Evolutionary conservation across 257 asterid species (phyloP).

Genomic region (Apocynum venetum): DNA sequence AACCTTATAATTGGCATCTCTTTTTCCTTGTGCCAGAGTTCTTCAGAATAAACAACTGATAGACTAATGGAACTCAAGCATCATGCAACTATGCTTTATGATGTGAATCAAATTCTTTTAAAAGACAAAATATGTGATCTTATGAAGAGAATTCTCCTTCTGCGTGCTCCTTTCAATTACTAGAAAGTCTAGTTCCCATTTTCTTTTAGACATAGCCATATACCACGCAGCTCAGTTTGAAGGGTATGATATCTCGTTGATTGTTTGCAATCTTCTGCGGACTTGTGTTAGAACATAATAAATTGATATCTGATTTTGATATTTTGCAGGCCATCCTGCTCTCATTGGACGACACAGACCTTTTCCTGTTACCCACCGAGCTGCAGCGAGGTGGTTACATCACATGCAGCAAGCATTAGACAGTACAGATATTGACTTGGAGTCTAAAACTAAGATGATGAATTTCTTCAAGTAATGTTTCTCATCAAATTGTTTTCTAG

Average conservation of each 20-base stretch:
- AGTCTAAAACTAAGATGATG: slow-evolving; percentile 76
- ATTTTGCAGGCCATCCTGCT: slow-evolving; percentile 88
- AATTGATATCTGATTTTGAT: background rate
- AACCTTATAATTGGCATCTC: background rate
- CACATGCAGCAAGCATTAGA: slow-evolving; percentile 91
- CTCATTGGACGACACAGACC: slow-evolving; percentile 96
- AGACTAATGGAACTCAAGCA: background rate
- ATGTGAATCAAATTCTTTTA: background rate
- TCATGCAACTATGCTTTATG: background rate
- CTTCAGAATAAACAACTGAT: background rate
- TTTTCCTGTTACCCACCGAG: slow-evolving; percentile 79
- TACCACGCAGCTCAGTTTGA: background rate
- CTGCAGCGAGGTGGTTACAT: slow-evolving; percentile 96
- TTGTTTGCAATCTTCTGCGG: background rate
- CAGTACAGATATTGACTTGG: slow-evolving; percentile 57
- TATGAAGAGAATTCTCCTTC: background rate
- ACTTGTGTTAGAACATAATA: background rate
- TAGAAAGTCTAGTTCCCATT: background rate
- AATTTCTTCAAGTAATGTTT: slow-evolving; percentile 68
- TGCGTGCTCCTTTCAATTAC: background rate
- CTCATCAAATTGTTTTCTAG: background rate
- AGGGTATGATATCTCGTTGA: no score
- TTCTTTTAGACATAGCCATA: background rate
- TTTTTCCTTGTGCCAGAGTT: background rate
- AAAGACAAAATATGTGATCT: background rate